These are phyloP conservation scores for Fraxinus velutina DNA, from an alignment of 305 asterid genomes.

Conservation along the genomic window DNA sequence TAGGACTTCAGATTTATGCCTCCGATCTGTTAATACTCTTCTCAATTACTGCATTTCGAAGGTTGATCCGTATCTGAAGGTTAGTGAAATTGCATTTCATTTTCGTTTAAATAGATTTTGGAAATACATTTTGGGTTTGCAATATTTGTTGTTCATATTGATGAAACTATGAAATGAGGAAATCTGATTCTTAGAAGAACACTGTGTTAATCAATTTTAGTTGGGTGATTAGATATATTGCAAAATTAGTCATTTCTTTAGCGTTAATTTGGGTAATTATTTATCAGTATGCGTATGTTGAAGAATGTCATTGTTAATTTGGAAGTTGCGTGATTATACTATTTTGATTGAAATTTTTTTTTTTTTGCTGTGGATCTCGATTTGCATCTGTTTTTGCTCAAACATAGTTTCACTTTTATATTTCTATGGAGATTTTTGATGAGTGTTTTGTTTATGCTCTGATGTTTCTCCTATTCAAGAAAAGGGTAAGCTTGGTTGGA, in stretches of 20 bases:
- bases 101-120: not conserved
- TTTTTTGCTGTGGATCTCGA: not conserved
- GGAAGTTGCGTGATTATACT: not conserved
- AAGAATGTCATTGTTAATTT: not conserved
- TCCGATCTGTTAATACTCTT: constrained; percentile 29
- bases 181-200: not conserved
- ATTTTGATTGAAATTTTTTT: not conserved
- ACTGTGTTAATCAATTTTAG: not conserved
- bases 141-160: not conserved
- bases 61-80: constrained; percentile 6
- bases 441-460: not conserved
- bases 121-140: not conserved
- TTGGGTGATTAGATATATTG: not conserved
- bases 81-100: not conserved
- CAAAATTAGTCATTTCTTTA: not conserved
- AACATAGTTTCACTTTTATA: not conserved
- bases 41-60: constrained; percentile 22
- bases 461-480: not conserved
- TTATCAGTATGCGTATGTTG: not conserved
- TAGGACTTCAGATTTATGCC: constrained; percentile 14
- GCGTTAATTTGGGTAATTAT: not conserved
- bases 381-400: not conserved
- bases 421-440: not conserved
- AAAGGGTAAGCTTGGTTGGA: constrained; percentile 21
- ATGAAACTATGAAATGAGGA: not conserved